Evolutionary conservation across 306 rosid genomes (phyloP).

Genomic region (Malus sieversii): DNA sequence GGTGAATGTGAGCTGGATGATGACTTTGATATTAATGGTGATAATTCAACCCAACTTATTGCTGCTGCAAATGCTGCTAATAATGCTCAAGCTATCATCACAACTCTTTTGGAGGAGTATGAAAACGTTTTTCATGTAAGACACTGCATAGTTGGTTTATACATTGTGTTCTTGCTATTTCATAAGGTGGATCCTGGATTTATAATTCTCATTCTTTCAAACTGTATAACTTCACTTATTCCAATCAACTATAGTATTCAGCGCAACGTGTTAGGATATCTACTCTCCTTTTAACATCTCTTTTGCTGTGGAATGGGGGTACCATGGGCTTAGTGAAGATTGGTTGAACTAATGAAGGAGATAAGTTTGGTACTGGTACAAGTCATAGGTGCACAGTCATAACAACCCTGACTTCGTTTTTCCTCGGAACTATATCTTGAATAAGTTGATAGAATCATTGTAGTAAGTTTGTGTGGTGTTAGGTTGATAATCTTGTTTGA

Average conservation of each 20-base stretch:
- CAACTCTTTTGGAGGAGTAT: slow-evolving; percentile 91
- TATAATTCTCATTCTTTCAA: not conserved
- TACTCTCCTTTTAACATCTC: not conserved
- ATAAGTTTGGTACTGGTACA: not conserved
- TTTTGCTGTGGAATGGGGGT: not conserved
- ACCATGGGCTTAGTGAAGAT: not conserved
- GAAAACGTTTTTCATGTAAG: slow-evolving; percentile 89
- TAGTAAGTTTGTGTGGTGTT: not conserved
- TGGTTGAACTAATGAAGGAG: slow-evolving; percentile 1
- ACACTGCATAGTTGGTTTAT: slow-evolving; percentile 11
- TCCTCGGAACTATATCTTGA: not conserved
- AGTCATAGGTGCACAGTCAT: not conserved
- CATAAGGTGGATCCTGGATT: not conserved
- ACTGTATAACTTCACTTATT: not conserved
- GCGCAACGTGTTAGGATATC: not conserved
- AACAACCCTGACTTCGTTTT: not conserved
- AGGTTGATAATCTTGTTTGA: not conserved
- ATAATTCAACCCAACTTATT: slow-evolving; percentile 91
- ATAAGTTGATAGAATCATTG: not conserved
- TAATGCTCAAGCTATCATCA: slow-evolving; percentile 88
- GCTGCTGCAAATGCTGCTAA: slow-evolving; percentile 99
- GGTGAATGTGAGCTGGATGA: slow-evolving; percentile 97
- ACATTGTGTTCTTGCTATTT: slow-evolving; percentile 16
- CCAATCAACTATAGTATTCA: not conserved
- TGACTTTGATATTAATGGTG: slow-evolving; percentile 82